Conservation (phyloP, 2,329 filamentous ascomycete species). For the Zymoseptoria crescenta region DNA sequence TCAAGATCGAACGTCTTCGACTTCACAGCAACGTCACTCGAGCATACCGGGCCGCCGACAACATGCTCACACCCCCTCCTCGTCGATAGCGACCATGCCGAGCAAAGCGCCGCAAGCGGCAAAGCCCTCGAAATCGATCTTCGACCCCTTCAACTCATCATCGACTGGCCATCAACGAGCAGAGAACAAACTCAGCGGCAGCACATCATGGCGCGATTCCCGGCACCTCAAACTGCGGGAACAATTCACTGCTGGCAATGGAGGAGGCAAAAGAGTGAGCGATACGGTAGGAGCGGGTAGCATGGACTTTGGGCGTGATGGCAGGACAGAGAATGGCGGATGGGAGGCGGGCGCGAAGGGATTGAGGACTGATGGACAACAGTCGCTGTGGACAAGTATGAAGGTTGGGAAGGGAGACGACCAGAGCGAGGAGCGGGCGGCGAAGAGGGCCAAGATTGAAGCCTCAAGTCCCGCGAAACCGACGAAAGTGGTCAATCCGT, state of each 20-base stretch:
- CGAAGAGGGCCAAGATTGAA: conserved; percentile 16
- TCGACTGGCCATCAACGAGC: conserved; percentile 76
- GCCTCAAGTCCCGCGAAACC: conserved; percentile 6
- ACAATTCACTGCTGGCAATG: conserved; percentile 56
- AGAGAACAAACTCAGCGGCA: conserved; percentile 56
- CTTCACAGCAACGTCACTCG: not conserved
- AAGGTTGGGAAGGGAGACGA: conserved; percentile 14
- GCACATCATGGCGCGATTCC: conserved; percentile 63
- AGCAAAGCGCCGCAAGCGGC: conserved; percentile 19
- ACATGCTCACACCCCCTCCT: not conserved
- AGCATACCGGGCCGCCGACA: not conserved
- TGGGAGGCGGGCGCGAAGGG: conserved; percentile 43
- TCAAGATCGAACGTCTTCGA: not conserved
- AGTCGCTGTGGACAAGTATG: conserved; percentile 32
- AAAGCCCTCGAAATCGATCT: conserved; percentile 22
- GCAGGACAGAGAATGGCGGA: conserved; percentile 45
- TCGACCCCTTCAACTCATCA: conserved; percentile 78
- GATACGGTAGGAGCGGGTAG: conserved; percentile 61
- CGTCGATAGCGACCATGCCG: conserved; percentile 11
- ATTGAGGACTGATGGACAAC: conserved; percentile 42
- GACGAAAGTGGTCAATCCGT: conserved; percentile 24
- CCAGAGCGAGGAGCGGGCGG: conserved; percentile 5
- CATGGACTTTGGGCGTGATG: conserved; percentile 45
- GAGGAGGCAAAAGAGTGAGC: conserved; percentile 50
- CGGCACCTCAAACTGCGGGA: conserved; percentile 60